These are phyloP conservation scores for Penicillium bovifimosum DNA, from an alignment of 495 filamentous ascomycete genomes.

Conservation along the genomic window DNA sequence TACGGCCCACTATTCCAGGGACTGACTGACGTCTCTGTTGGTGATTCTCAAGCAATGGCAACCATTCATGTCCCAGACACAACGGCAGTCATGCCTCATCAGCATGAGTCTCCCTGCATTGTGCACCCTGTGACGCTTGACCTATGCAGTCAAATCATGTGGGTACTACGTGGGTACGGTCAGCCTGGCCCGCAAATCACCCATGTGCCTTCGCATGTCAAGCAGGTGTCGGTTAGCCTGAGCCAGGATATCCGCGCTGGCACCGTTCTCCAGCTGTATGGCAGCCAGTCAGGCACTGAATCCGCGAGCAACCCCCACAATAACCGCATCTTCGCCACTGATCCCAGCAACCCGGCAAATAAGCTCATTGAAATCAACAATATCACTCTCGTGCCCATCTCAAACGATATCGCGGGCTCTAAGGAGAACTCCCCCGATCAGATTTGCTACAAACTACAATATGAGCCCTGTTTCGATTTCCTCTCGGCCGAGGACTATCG, in stretches of 20 bases:
- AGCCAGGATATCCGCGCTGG: slow-evolving; percentile 11
- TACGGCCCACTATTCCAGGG: slow-evolving; percentile 35
- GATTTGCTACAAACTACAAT: slow-evolving; percentile 45
- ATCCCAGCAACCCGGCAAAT: slow-evolving; percentile 6
- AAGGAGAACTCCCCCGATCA: slow-evolving; percentile 11
- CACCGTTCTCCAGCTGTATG: slow-evolving; percentile 20
- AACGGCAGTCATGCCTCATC: slow-evolving; percentile 41
- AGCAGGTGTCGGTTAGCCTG: slow-evolving; percentile 16
- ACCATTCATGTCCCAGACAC: slow-evolving; percentile 41
- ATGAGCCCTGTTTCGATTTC: slow-evolving; percentile 43
- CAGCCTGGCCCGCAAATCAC: slow-evolving; percentile 13
- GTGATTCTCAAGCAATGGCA: slow-evolving; percentile 19
- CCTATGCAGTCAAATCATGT: slow-evolving; percentile 36
- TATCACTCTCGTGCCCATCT: slow-evolving; percentile 17
- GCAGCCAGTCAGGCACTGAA: slow-evolving; percentile 21
- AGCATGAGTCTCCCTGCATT: slow-evolving; percentile 38
- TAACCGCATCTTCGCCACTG: slow-evolving; percentile 24
- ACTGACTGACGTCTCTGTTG: slow-evolving; percentile 23
- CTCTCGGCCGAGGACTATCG: slow-evolving; percentile 21
- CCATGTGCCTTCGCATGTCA: slow-evolving; percentile 19
- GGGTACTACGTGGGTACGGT: slow-evolving; percentile 22
- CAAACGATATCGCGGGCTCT: slow-evolving; percentile 13
- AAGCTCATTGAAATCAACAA: slow-evolving; percentile 17
- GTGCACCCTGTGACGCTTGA: slow-evolving; percentile 45
- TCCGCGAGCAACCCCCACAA: slow-evolving; percentile 27